Percentiles rank a stretch among this genome's conserved stretches.
phyloP scores from a whole-genome alignment of 441 rosid species.

The Aleurites moluccanus region DNA sequence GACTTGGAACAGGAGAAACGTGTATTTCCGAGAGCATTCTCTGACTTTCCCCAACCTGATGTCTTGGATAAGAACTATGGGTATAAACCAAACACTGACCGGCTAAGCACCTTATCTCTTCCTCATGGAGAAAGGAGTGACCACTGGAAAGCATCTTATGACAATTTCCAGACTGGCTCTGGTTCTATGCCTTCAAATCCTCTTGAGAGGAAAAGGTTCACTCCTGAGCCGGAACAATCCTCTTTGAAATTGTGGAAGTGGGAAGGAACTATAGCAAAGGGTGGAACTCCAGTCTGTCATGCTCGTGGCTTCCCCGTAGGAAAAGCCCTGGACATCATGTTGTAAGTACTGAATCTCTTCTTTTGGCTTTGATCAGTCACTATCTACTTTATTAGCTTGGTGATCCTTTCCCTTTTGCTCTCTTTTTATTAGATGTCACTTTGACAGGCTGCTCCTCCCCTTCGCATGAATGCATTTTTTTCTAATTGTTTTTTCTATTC shows the following conservation, averaged over 20 bases:
- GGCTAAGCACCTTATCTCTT: constrained; percentile 28
- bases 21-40: constrained; percentile 40
- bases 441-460: background rate
- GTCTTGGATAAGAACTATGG: constrained; percentile 48
- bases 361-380: background rate
- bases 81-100: constrained; percentile 53
- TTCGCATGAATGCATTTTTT: constrained; percentile 4
- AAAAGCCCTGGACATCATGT: constrained; percentile 71
- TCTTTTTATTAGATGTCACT: background rate
- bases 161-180: constrained; percentile 44
- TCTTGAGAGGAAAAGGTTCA: constrained; percentile 57
- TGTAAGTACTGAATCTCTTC: constrained; percentile 54
- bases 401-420: background rate
- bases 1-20: constrained; percentile 60
- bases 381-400: background rate
- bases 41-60: constrained; percentile 60
- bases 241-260: constrained; percentile 91
- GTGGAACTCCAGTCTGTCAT: constrained; percentile 89
- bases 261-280: constrained; percentile 98
- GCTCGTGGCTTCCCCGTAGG: constrained; percentile 97
- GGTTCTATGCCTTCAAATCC: constrained; percentile 42
- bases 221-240: constrained; percentile 56
- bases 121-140: constrained; percentile 53
- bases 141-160: constrained; percentile 51
- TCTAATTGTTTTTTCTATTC: background rate